Evolutionary conservation across 2,329 filamentous ascomycete genomes (phyloP).

Genomic region (Colletotrichum somersetense): DNA sequence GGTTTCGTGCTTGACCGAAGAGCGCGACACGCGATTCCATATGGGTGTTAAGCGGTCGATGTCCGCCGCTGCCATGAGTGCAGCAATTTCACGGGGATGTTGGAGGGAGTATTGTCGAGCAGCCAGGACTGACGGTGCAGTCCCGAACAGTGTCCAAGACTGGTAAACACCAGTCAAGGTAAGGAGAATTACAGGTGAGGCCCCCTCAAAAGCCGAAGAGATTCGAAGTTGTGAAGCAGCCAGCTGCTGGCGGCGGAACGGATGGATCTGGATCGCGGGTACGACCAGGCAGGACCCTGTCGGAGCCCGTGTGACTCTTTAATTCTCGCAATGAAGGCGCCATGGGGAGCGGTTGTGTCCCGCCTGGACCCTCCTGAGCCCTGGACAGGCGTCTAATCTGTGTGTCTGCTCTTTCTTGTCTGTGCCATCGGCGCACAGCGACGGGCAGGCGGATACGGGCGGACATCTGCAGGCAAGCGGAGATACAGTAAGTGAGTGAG

Average conservation of each 20-base stretch:
- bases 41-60: constrained; percentile 3
- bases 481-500: constrained; percentile 23
- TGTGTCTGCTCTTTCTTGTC: constrained; percentile 6
- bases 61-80: neutral
- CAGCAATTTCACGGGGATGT: neutral
- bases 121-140: neutral
- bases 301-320: constrained; percentile 36
- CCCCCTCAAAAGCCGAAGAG: neutral
- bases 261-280: constrained; percentile 38
- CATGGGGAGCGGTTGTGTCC: constrained; percentile 13
- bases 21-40: neutral
- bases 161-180: neutral
- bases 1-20: constrained; percentile 15
- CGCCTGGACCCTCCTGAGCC: constrained; percentile 14
- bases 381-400: neutral
- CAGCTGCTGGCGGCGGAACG: constrained; percentile 18
- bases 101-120: neutral
- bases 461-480: constrained; percentile 39
- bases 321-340: constrained; percentile 21
- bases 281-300: constrained; percentile 27
- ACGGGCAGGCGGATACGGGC: constrained; percentile 35
- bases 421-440: constrained; percentile 36
- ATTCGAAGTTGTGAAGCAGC: constrained; percentile 27
- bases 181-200: neutral
- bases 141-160: neutral